These are phyloP conservation scores for Graphilbum fragrans DNA, from an alignment of 2,329 filamentous ascomycete genomes.

Conservation along the genomic window DNA sequence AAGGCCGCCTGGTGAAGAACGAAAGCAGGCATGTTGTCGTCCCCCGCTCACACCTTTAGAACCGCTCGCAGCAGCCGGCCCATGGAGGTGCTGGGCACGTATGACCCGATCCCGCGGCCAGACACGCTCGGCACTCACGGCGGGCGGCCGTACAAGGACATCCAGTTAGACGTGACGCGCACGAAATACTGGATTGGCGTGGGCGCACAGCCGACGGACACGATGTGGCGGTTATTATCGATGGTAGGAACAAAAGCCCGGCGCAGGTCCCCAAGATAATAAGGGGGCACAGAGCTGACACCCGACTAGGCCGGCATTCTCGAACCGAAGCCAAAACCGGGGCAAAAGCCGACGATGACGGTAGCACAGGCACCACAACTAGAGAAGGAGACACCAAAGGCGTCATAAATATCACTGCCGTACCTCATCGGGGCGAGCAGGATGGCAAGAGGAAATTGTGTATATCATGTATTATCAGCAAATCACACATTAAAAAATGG, in stretches of 20 bases:
- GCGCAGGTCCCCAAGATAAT: not conserved
- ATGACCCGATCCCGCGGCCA: slow-evolving; percentile 54
- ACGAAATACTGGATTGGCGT: slow-evolving; percentile 96
- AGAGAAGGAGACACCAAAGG: not conserved
- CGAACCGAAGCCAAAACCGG: slow-evolving; percentile 5
- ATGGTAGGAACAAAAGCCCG: slow-evolving; percentile 42
- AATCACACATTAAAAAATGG: too few relatives aligned
- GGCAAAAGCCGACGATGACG: not conserved
- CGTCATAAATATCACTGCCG: not conserved
- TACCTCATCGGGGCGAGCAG: too few relatives aligned
- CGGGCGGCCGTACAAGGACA: slow-evolving; percentile 67
- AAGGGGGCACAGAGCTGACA: not conserved
- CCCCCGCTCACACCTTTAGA: slow-evolving; percentile 29
- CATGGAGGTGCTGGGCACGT: slow-evolving; percentile 81
- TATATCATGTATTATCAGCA: too few relatives aligned
- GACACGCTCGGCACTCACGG: slow-evolving; percentile 24
- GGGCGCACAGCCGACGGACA: slow-evolving; percentile 85
- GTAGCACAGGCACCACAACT: too few relatives aligned
- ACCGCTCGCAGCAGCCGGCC: slow-evolving; percentile 80
- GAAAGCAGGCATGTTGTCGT: too few relatives aligned
- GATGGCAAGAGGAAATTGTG: too few relatives aligned
- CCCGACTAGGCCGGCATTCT: slow-evolving; percentile 8
- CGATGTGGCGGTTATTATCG: slow-evolving; percentile 72
- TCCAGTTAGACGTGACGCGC: slow-evolving; percentile 69
- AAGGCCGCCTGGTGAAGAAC: too few relatives aligned